Evolutionary conservation across 2,329 filamentous ascomycete genomes (phyloP), one percentile per base, ranked within the genome.

Genomic region (Arthrobotrys musiformis): DNA sequence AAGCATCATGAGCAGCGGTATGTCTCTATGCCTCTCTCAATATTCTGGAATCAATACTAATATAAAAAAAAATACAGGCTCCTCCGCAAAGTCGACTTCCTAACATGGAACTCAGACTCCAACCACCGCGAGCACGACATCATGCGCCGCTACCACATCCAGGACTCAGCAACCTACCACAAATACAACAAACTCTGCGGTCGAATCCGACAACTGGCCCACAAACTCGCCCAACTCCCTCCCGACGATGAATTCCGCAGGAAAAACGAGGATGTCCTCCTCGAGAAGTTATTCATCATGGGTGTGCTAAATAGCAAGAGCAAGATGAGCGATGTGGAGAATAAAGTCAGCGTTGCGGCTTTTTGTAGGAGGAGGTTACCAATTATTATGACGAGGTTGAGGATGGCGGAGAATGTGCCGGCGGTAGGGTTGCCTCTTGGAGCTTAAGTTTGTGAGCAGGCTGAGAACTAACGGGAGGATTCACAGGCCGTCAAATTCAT

Each of bases 1-100:
- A 98, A 97, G 86, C 89, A 97, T 85, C 94, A 97, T 85, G 95
- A 99, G 90, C 90, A 95, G 83, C 96, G 95, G 88, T 86, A 79
- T 62, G 81, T 81, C 8, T 44, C 19, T 35, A 24, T 50, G 19
- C 54, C 22, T 24, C 54, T 15, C 24, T 58, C 62, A 26, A 40
- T 73, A 28, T 30, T 28, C 60, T 44, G 11, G 24, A 35, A 19
- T 44, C 44, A 46, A 11, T 26, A 48, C 62, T 44, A 66, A 74
- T 78, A 74, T 78, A 78, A 9, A 2, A 2, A 19, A 0, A 13
- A 24, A 28, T 26, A 54, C 75, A 86, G 85, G 80, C 91, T 98
- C 83, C 89, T 98, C 80, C 87, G 88, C 81, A 94, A 94, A 83
- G 93, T 95, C 84, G 94, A 99, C 86, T 97, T 99, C 85, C 90